Evolutionary conservation across 306 rosid genomes (phyloP).

Genomic region (Trichosanthes truncata): DNA sequence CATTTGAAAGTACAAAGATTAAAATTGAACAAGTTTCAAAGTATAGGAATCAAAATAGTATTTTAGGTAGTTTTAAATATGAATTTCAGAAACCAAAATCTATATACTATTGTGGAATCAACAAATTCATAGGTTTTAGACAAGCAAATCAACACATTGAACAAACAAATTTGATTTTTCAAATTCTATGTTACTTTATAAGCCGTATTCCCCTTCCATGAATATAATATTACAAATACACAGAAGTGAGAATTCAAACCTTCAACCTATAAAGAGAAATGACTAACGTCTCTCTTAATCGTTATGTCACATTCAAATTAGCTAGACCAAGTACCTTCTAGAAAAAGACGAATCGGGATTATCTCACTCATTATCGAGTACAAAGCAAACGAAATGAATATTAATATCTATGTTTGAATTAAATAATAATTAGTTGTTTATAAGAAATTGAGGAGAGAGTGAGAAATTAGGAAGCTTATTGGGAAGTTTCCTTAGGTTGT

Average conservation of each 20-base stretch:
- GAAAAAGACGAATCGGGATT: not conserved
- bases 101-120: too few species aligned
- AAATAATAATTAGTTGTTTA: not conserved
- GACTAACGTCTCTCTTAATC: not conserved
- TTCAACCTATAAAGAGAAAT: too few species aligned
- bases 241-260: too few species aligned
- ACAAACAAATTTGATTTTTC: not conserved
- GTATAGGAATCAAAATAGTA: too few species aligned
- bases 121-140: too few species aligned
- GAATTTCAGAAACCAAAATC: not conserved
- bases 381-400: not conserved
- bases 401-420: not conserved
- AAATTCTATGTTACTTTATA: not conserved
- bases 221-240: too few species aligned
- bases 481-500: not conserved
- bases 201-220: not conserved
- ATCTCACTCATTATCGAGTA: not conserved
- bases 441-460: not conserved
- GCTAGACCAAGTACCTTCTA: not conserved
- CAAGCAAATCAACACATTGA: not conserved
- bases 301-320: too few species aligned
- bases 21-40: too few species aligned
- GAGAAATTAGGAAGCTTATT: not conserved
- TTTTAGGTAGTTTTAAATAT: not conserved
- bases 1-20: too few species aligned